phyloP scores from a whole-genome alignment of 106 monocot species.

The Iris macrosiphon region DNA sequence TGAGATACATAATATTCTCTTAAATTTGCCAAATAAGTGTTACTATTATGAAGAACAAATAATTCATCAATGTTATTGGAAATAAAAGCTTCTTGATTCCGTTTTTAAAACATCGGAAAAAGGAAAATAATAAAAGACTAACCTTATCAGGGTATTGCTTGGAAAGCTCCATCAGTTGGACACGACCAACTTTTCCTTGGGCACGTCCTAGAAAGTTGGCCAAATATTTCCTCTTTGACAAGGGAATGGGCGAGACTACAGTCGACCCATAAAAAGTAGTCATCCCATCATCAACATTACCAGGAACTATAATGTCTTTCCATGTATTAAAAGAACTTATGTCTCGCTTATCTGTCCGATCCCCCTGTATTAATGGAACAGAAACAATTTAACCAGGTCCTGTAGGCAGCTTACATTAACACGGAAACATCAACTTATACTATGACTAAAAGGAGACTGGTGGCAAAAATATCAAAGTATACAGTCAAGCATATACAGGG shows the following conservation, averaged over 20 bases:
- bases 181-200: slow-evolving; percentile 89
- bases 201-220: slow-evolving; percentile 96
- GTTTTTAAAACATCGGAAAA: too few species aligned
- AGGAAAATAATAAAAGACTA: slow-evolving; percentile 1
- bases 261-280: slow-evolving; percentile 37
- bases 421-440: too few species aligned
- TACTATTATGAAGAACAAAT: too few species aligned
- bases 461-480: too few species aligned
- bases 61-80: too few species aligned
- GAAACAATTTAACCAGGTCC: slow-evolving; percentile 1
- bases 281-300: slow-evolving; percentile 96
- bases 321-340: slow-evolving; percentile 94
- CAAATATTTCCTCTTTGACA: slow-evolving; percentile 80
- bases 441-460: too few species aligned
- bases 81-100: too few species aligned
- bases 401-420: neutral
- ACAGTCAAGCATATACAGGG: too few species aligned
- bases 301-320: slow-evolving; percentile 99
- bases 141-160: slow-evolving; percentile 93
- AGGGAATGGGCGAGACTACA: slow-evolving; percentile 61
- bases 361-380: slow-evolving; percentile 56
- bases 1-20: too few species aligned
- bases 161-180: slow-evolving; percentile 80
- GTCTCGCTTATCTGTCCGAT: slow-evolving; percentile 89
- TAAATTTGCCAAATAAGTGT: too few species aligned